Evolutionary conservation across 768 basidiomycete genomes (phyloP), one percentile per base, ranked within the genome.

Genomic region (Psilocybe subaeruginosa): DNA sequence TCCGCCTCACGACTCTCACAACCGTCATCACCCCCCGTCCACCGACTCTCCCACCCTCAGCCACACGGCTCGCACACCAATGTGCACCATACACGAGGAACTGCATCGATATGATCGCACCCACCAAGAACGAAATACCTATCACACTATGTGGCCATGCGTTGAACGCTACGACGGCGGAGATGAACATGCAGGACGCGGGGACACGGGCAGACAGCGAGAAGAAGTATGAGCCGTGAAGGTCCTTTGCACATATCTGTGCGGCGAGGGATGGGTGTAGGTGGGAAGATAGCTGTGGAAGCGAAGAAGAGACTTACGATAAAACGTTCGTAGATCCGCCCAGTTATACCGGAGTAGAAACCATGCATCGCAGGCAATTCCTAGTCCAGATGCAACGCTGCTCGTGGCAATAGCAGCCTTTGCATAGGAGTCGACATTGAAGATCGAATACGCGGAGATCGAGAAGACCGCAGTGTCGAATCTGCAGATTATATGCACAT

Each of bases 141-240:
- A 89, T 69, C 27, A 89, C 87, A 0, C 86, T 88, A 14, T 73
- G 70, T 0, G 90, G 88, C 85, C 86, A 90, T 2, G 83, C 84
- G 0, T 76, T 74, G 74, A 82, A 91, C 3, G 89, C 87, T 6
- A 90, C 84, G 27, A 84, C 70, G 7, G 81, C 78, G 9, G 88
- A 84, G 31, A 78, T 60, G 57, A 88, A 78, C 77, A 87, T 83
- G 69, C 86, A 85, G 6, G 90, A 63, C 0, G 83, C 80, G 0
- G 90, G 90, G 11, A 90, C 74, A 19, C 89, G 82, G 5, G 89
- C 79, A 1, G 86, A 84, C 14, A 92, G 78, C 30, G 85, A 78
- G 76, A 90, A 91, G 59, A 89, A 77, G 70, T 88, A 88, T 8
- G 80, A 79, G 23, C 76, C 78, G 63, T 85, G 87, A 31, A 91